Evolutionary conservation across 2,329 filamentous ascomycete genomes (phyloP).

Genomic region (Diaporthe vexans): DNA sequence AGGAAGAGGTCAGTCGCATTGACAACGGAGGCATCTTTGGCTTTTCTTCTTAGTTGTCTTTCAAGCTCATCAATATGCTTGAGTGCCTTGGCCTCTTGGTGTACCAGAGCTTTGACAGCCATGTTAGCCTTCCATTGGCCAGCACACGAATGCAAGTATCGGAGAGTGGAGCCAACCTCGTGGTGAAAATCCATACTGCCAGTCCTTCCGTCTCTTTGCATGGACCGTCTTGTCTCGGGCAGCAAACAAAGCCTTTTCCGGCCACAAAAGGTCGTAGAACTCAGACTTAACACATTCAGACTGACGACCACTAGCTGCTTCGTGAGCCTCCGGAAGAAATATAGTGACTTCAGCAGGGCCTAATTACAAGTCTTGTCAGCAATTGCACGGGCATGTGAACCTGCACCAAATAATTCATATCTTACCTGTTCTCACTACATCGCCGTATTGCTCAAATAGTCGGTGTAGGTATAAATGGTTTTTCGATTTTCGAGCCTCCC

Average conservation of each 20-base stretch:
- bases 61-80: conserved; percentile 41
- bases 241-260: conserved; percentile 43
- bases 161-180: neutral
- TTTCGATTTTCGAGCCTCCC: conserved; percentile 44
- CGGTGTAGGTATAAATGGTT: conserved; percentile 45
- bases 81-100: neutral
- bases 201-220: conserved; percentile 28
- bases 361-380: too few relatives aligned
- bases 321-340: conserved; percentile 47
- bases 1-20: conserved; percentile 45
- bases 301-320: conserved; percentile 45
- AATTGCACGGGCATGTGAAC: too few relatives aligned
- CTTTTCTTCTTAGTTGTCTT: conserved; percentile 42
- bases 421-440: conserved; percentile 48
- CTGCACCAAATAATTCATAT: conserved; percentile 41
- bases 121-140: too few relatives aligned
- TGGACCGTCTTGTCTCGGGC: conserved; percentile 45
- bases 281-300: conserved; percentile 47
- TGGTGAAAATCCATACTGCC: neutral
- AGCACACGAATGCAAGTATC: too few relatives aligned
- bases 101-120: too few relatives aligned
- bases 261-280: conserved; percentile 48
- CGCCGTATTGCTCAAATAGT: conserved; percentile 45
- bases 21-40: conserved; percentile 39
- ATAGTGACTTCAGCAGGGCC: conserved; percentile 38